Conservation (phyloP, 257 asterid species). For the Lavandula angustifolia region DNA sequence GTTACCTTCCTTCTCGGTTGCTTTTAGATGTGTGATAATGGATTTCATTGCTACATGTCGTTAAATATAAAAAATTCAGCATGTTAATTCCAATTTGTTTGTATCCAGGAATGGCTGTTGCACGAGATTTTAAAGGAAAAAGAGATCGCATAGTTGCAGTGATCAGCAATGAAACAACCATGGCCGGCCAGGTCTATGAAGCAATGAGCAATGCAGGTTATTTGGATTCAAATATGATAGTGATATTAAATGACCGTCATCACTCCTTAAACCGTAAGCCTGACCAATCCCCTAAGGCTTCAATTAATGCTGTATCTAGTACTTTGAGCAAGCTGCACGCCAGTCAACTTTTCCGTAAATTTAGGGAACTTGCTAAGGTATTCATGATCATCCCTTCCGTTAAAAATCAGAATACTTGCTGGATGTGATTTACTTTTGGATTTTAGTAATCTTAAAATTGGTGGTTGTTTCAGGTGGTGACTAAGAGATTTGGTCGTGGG, state of each 20-base stretch:
- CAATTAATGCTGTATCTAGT: constrained; percentile 70
- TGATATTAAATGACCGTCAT: constrained; percentile 73
- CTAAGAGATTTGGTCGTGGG: constrained; percentile 76
- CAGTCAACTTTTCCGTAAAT: constrained; percentile 69
- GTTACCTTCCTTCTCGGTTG: constrained; percentile 1
- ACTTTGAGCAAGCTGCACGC: constrained; percentile 81
- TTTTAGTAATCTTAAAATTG: constrained; percentile 24
- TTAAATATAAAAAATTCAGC: neutral
- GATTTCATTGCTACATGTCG: neutral
- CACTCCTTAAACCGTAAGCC: constrained; percentile 70
- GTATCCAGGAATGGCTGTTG: constrained; percentile 82
- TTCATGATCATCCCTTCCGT: constrained; percentile 11
- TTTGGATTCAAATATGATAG: constrained; percentile 82
- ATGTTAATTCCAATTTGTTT: constrained; percentile 13
- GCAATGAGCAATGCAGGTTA: constrained; percentile 96
- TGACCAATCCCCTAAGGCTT: constrained; percentile 67
- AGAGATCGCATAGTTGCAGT: constrained; percentile 78
- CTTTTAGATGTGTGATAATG: constrained; percentile 6
- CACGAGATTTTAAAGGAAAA: constrained; percentile 83
- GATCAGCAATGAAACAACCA: constrained; percentile 82
- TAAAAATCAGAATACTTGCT: neutral
- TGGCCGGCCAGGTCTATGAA: constrained; percentile 93
- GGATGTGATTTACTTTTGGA: neutral
- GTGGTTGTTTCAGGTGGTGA: constrained; percentile 56
- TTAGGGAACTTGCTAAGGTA: constrained; percentile 90